Base-by-base conservation (phyloP, 179 eudicot species). In the Camellia oleifera region DNA sequence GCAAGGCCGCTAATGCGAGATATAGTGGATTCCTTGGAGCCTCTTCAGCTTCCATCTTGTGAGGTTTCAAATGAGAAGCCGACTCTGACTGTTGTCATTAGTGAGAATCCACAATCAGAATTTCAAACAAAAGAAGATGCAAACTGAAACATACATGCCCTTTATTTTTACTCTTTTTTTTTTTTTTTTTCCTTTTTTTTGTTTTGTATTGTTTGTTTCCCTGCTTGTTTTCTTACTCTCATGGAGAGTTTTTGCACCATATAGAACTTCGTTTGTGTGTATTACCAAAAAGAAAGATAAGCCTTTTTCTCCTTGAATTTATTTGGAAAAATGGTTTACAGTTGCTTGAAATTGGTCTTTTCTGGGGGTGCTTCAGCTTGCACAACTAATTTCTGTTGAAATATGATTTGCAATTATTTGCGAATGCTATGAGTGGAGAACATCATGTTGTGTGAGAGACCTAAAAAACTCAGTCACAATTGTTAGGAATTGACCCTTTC, bases 1-100 rank as follows among this genome's bases (percentile, higher is more conserved):
- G 97, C 97, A 5, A 87, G 98, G 77, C 98, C 98, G 4, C 83
- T 93, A 8, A 94, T 94, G 98, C 85, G 94, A 6, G 98, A 94
- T 73, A 86, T 94, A 3, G 98, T 94, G 0, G 98, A 93, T 76
- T 86, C 98, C 23, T 77, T 94, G 74, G 98, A 94, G 84, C 98
- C 97, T 75, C 94, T 94, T 45, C 98, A 90, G 80, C 79, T 73
- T 44, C 69, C 86, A 60, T 26, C n/a, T 62, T 3, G 44, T 75
- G 86, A 87, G 40, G 74, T 65, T 52, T 53, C 81, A 40, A 48
- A 76, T 50, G 83, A 87, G 67, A 85, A 83, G 56, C 17, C 77
- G 75, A 79, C 63, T 66, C 54, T 79, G 61, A 82, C 82, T 40
- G 42, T 78, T 40, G 42, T 78, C 57, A 81, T 83, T 62, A 10